Conservation (phyloP, 257 asterid genomes). For the Przewalskia tangutica region DNA sequence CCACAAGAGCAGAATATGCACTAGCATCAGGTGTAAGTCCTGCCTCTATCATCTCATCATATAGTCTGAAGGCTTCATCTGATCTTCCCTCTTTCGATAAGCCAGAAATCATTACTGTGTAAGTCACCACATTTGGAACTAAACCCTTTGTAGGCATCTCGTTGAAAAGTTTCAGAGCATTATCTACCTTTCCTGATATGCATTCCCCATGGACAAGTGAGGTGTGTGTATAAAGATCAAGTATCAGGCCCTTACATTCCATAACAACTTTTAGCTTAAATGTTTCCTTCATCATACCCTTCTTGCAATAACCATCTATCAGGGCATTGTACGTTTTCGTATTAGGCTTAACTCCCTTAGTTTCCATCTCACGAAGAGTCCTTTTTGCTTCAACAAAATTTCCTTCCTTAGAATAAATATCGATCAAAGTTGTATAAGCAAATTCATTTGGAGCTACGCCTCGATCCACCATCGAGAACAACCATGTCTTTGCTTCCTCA, state of each 20-base stretch:
- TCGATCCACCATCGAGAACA: no score
- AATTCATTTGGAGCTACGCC: no score
- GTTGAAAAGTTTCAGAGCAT: constrained; percentile 56
- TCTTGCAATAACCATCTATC: constrained; percentile 13
- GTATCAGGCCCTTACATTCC: constrained; percentile 42
- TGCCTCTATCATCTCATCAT: constrained; percentile 64
- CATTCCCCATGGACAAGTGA: constrained; percentile 72
- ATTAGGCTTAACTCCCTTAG: no score
- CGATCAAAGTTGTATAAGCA: no score
- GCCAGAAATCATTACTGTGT: constrained; percentile 56
- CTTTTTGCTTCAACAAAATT: no score
- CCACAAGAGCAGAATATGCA: constrained; percentile 68
- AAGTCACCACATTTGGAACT: constrained; percentile 43
- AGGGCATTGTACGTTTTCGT: no score
- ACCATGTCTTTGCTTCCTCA: no score
- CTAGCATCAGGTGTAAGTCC: constrained; percentile 65
- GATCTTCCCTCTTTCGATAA: constrained; percentile 68
- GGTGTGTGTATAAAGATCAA: constrained; percentile 68
- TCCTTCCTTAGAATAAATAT: no score
- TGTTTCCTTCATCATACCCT: constrained; percentile 24
- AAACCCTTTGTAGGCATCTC: constrained; percentile 44
- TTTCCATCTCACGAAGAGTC: no score
- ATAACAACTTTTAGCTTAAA: constrained; percentile 32
- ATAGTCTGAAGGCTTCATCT: constrained; percentile 69
- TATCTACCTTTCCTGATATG: constrained; percentile 48